phyloP scores from a whole-genome alignment of 805 yeast genomes.

The Peterozyma toletana region DNA sequence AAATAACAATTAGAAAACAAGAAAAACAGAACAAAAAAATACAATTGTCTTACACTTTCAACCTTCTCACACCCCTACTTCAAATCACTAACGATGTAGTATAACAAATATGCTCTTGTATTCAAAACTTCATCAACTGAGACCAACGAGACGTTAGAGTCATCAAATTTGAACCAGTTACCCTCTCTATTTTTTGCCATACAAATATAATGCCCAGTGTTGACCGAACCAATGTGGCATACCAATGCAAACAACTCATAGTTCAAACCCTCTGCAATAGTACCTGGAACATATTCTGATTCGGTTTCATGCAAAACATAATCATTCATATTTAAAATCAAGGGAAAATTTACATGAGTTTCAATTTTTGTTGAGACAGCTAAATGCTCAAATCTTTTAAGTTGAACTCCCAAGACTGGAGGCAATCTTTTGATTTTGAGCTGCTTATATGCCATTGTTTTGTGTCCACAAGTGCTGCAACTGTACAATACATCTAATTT shows the following conservation, averaged over 20 bases:
- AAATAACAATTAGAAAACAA: neutral
- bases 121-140: constrained; percentile 57
- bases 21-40: neutral
- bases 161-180: constrained; percentile 89
- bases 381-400: constrained; percentile 71
- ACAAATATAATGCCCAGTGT: constrained; percentile 92
- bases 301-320: constrained; percentile 28
- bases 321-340: constrained; percentile 61
- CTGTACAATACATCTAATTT: constrained; percentile 65
- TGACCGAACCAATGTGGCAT: constrained; percentile 86
- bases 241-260: constrained; percentile 86
- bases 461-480: constrained; percentile 59
- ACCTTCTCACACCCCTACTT: constrained; percentile 8
- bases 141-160: constrained; percentile 67
- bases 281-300: neutral
- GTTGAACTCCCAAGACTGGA: constrained; percentile 73
- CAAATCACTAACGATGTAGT: constrained; percentile 47
- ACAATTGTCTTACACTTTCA: neutral
- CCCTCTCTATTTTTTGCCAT: constrained; percentile 66
- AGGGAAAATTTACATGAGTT: constrained; percentile 64
- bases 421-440: constrained; percentile 66
- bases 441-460: constrained; percentile 65
- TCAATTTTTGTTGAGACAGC: constrained; percentile 64
- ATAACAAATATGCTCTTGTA: constrained; percentile 75
- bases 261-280: constrained; percentile 21